Percentiles rank a stretch among this genome's conserved stretches.
These are phyloP conservation scores for Diaporthe helianthi DNA, from an alignment of 2,329 filamentous ascomycete species.

Conservation along the genomic window DNA sequence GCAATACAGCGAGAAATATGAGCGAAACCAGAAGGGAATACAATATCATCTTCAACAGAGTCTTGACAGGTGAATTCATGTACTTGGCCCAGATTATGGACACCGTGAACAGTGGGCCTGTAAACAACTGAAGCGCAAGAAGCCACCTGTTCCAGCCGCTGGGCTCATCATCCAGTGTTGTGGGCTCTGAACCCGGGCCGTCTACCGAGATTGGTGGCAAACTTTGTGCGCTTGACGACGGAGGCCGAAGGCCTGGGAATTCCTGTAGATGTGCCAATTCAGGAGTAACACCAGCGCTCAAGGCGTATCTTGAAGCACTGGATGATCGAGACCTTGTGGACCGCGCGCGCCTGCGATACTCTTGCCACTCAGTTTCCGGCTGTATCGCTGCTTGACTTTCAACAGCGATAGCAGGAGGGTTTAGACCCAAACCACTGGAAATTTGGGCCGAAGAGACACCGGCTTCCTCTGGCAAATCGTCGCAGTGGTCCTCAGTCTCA, in stretches of 20 bases:
- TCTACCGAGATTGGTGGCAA: constrained; percentile 33
- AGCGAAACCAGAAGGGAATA: constrained; percentile 74
- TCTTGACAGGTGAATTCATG: constrained; percentile 55
- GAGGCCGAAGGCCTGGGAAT: constrained; percentile 27
- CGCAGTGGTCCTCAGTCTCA: constrained; percentile 75
- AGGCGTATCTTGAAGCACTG: constrained; percentile 28
- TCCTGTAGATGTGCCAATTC: constrained; percentile 22
- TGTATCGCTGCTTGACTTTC: constrained; percentile 45
- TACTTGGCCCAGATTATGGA: constrained; percentile 77
- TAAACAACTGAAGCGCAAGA: constrained; percentile 82
- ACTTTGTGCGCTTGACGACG: constrained; percentile 29
- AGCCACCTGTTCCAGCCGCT: constrained; percentile 92
- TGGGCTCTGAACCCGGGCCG: constrained; percentile 29
- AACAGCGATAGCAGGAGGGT: constrained; percentile 46
- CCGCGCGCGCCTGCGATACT: constrained; percentile 59
- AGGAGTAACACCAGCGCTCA: constrained; percentile 17
- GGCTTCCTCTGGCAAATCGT: constrained; percentile 55
- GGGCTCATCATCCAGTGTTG: constrained; percentile 44
- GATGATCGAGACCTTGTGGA: constrained; percentile 41
- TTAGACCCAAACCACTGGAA: constrained; percentile 41
- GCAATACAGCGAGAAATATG: constrained; percentile 68
- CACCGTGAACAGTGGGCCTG: constrained; percentile 83
- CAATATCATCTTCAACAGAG: constrained; percentile 64
- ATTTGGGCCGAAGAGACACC: constrained; percentile 42
- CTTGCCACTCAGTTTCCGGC: constrained; percentile 64